Evolutionary conservation across 2,329 filamentous ascomycete species (phyloP), one percentile per base, ranked within the genome.

Genomic region (Monosporascus cannonballus): DNA sequence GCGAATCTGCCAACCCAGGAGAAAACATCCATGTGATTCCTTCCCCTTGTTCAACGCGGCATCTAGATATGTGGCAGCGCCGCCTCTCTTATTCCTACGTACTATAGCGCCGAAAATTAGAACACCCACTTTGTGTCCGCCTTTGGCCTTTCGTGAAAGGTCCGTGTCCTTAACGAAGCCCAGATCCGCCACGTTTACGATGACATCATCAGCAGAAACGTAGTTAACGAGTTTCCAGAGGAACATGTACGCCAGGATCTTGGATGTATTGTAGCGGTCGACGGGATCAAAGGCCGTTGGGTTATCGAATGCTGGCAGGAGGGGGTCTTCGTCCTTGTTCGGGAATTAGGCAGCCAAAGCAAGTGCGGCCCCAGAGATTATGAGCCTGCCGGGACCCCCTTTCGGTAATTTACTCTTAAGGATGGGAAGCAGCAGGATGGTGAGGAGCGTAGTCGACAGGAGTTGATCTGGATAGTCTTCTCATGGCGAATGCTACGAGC

Each of bases 21-120:
- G 41, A 53, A 75, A 79, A 42, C 71, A 75, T 0, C 77, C 77
- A 58, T 82, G 78, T 0, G 73, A 75, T 58, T 79, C 76, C 45
- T 69, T 70, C 0, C 77, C 78, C 49, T 79, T 71, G 0, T 67
- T 64, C 0, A 74, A 65, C 0, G 63, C 65, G 0, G 77, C 77
- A 59, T 81, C 73, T 1, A 80, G 52, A 57, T 75, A 79, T 0
- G 70, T 73, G 42, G 70, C 73, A 1, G 75, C 76, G 4, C 73
- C 78, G 6, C 70, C 67, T 4, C 57, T 66, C 18, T 39, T 39
- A 39, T 39, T 39, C 18, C 15, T 39, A 11, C 37, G 15, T 6
- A 15, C 37, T 18, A 39, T 17, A 9, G 37, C 37, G 18, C 37
- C 3, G 8, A 39, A 39, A 1, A 39, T 1, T 39, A 15, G 15